Percentiles rank a stretch among this genome's conserved stretches.
Evolutionary conservation across 148 eudicot species (phyloP).

Genomic region (Rhododendron williamsianum): DNA sequence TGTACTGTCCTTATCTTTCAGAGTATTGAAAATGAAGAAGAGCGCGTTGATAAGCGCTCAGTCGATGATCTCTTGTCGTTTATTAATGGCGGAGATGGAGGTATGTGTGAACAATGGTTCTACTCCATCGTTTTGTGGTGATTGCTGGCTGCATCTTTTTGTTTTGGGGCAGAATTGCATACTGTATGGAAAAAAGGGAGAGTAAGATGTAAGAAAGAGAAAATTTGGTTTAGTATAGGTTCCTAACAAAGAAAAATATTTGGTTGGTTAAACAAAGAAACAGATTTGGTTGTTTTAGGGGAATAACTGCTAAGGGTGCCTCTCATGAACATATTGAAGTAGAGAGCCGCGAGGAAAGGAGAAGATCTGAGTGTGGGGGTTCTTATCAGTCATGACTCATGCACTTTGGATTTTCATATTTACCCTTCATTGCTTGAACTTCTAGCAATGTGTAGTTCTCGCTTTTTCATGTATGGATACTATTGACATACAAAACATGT

Average conservation of each 20-base stretch:
- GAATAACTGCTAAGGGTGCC: not conserved
- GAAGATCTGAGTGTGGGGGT: not conserved
- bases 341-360: not conserved
- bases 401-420: not conserved
- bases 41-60: conserved; percentile 65
- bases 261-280: not conserved
- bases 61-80: conserved; percentile 79
- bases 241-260: not conserved
- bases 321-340: not conserved
- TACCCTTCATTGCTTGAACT: not conserved
- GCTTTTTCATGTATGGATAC: not conserved
- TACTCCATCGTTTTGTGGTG: not conserved
- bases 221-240: not conserved
- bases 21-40: conserved; percentile 59
- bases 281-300: not conserved
- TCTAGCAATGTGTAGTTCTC: not conserved
- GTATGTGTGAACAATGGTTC: conserved; percentile 19
- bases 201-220: not conserved
- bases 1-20: conserved; percentile 30
- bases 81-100: conserved; percentile 70
- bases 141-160: not conserved
- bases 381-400: not conserved
- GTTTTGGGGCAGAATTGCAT: not conserved
- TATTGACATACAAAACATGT: not conserved
- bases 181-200: not conserved